Conservation (phyloP, 169 alveolate genomes). For the Eimeria sp. region DNA sequence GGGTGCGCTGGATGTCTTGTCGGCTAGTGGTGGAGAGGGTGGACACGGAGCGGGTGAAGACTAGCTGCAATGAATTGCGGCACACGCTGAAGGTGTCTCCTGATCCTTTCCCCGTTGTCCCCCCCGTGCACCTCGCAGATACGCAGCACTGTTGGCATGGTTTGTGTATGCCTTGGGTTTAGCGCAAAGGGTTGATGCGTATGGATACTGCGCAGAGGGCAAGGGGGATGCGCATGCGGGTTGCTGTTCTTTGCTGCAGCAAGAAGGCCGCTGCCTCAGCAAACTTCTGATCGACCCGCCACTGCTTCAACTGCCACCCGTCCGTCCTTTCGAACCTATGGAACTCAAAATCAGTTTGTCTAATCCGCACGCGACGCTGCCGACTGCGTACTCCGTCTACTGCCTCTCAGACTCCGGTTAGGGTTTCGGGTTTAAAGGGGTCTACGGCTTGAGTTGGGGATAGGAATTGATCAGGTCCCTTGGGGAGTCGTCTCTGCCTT, state of each 20-base stretch:
- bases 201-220: too few species aligned
- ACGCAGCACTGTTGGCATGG: background rate
- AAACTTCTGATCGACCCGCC: constrained; percentile 78
- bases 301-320: constrained; percentile 80
- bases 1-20: constrained; percentile 61
- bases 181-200: background rate
- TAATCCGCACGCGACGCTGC: constrained; percentile 74
- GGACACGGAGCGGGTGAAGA: constrained; percentile 61
- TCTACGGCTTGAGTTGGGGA: background rate
- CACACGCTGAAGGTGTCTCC: constrained; percentile 4
- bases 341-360: constrained; percentile 72
- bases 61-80: constrained; percentile 24
- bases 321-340: constrained; percentile 80
- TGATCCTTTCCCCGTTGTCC: background rate
- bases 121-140: background rate
- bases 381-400: constrained; percentile 71
- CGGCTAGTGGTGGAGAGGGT: constrained; percentile 56
- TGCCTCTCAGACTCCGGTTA: constrained; percentile 81
- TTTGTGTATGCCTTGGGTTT: background rate
- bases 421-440: background rate
- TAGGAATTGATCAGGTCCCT: background rate
- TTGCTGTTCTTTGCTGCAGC: constrained; percentile 2
- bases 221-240: background rate
- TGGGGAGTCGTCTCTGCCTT: background rate
- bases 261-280: constrained; percentile 76